Evolutionary conservation across 1,284 basidiomycete species (phyloP).

Genomic region (Ustilago curta): DNA sequence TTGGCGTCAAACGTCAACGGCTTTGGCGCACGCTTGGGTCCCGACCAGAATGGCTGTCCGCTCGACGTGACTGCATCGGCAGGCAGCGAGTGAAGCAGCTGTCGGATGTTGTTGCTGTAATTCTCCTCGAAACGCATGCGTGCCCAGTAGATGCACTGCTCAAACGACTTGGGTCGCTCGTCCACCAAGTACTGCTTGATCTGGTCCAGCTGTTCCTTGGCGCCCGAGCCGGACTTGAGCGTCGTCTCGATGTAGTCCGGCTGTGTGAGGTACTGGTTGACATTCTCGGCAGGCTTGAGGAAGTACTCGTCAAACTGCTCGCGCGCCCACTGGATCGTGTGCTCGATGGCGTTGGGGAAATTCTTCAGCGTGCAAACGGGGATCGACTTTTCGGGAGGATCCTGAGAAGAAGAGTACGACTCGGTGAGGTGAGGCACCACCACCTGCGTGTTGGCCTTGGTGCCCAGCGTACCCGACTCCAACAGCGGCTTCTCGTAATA

Average conservation of each 20-base stretch:
- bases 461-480: constrained; percentile 97
- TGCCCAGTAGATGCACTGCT: constrained; percentile 98
- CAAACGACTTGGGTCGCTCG: constrained; percentile 91
- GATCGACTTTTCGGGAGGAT: constrained; percentile 98
- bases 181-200: constrained; percentile 91
- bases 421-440: constrained; percentile 95
- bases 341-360: constrained; percentile 98
- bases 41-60: constrained; percentile 81
- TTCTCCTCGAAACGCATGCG: constrained; percentile 94
- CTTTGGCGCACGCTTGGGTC: constrained; percentile 98
- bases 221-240: constrained; percentile 76
- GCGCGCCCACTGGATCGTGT: constrained; percentile 96
- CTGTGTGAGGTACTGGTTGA: constrained; percentile 96
- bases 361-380: constrained; percentile 99
- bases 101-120: constrained; percentile 92
- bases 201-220: constrained; percentile 80
- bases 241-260: constrained; percentile 94
- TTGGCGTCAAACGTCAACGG: constrained; percentile 80
- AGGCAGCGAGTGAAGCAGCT: constrained; percentile 92
- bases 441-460: constrained; percentile 98
- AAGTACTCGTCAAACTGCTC: constrained; percentile 93
- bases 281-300: constrained; percentile 91
- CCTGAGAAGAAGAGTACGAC: constrained; percentile 97
- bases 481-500: constrained; percentile 96
- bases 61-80: constrained; percentile 89